A percentile compares a stretch with the other conserved stretches of the same genome.
Evolutionary conservation across 2,329 filamentous ascomycete species (phyloP).

Genomic region (Aspergillus costaricaensis): DNA sequence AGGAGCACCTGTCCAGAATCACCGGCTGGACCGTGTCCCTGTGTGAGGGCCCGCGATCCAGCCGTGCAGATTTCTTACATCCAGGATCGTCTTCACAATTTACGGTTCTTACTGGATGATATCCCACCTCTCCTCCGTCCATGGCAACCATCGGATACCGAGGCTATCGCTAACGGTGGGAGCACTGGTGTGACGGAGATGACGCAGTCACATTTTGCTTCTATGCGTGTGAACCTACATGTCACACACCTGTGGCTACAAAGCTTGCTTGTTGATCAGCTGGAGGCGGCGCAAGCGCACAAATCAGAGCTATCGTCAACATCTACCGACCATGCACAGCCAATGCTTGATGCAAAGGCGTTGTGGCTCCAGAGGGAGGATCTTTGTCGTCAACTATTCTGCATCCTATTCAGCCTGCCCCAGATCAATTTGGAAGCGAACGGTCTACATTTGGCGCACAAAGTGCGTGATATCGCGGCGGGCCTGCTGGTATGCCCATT

Average conservation of each 20-base stretch:
- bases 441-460: slow-evolving; percentile 39
- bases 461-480: slow-evolving; percentile 40
- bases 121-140: background rate
- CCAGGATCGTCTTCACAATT: slow-evolving; percentile 29
- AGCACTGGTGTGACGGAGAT: background rate
- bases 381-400: slow-evolving; percentile 40
- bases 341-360: background rate
- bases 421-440: slow-evolving; percentile 37
- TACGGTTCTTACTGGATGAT: slow-evolving; percentile 25
- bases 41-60: slow-evolving; percentile 8
- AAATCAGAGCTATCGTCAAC: background rate
- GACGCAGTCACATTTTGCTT: slow-evolving; percentile 21
- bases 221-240: slow-evolving; percentile 40
- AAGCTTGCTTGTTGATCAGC: slow-evolving; percentile 37
- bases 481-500: slow-evolving; percentile 39
- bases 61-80: slow-evolving; percentile 22
- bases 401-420: slow-evolving; percentile 37
- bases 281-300: slow-evolving; percentile 26
- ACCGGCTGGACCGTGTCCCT: slow-evolving; percentile 13
- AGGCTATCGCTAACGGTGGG: background rate
- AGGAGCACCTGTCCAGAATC: background rate
- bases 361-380: slow-evolving; percentile 40
- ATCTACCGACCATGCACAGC: background rate
- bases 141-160: background rate
- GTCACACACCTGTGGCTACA: slow-evolving; percentile 44